A percentile compares a stretch with the other conserved stretches of the same genome.
phyloP scores from a whole-genome alignment of 805 yeast genomes.

The Pichia membranifaciens region DNA sequence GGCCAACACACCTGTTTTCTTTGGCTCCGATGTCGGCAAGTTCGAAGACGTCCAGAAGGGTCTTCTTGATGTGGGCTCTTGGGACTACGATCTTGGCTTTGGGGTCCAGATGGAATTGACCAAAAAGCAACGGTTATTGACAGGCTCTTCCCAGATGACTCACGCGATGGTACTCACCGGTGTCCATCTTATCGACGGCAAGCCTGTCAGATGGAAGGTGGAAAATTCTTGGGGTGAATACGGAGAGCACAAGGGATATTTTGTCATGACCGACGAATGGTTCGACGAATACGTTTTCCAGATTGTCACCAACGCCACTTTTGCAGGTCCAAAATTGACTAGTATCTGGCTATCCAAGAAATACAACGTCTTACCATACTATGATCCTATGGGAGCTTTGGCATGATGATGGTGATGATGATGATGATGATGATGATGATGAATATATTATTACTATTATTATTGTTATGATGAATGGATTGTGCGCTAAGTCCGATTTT shows the following conservation, averaged over 20 bases:
- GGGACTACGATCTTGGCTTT: conserved; percentile 61
- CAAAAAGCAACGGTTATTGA: conserved; percentile 31
- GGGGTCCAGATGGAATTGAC: conserved; percentile 30
- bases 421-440: no score
- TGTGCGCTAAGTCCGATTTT: no score
- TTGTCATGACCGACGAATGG: conserved; percentile 67
- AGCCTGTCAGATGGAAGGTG: conserved; percentile 66
- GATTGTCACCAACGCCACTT: conserved; percentile 40
- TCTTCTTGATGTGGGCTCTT: conserved; percentile 63
- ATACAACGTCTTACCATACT: conserved; percentile 49
- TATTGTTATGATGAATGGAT: no score
- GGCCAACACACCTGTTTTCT: conserved; percentile 74
- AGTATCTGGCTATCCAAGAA: conserved; percentile 47
- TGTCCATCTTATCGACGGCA: conserved; percentile 57
- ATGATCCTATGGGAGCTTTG: conserved; percentile 78
- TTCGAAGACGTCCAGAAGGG: conserved; percentile 60
- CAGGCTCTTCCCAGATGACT: conserved; percentile 63
- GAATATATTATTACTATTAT: no score
- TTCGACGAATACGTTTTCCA: conserved; percentile 74
- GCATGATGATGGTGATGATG: conserved; percentile 38
- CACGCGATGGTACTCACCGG: conserved; percentile 88
- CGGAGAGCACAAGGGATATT: conserved; percentile 62
- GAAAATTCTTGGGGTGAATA: conserved; percentile 81
- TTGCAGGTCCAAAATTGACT: conserved; percentile 33
- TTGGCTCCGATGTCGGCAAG: conserved; percentile 83